Evolutionary conservation across 148 eudicot genomes (phyloP).

Genomic region (Rhododendron vialii): DNA sequence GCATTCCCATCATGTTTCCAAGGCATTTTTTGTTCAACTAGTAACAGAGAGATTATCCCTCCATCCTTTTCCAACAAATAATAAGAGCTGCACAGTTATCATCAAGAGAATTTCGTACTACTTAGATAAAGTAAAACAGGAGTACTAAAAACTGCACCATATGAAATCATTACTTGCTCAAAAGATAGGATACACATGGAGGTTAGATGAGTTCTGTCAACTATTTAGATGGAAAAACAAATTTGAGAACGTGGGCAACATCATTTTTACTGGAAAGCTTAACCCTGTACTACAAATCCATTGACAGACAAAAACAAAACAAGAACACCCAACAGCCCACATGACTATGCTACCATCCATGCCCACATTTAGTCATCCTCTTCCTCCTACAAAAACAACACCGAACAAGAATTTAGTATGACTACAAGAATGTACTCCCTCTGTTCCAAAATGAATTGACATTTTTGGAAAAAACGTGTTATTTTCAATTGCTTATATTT

Average conservation of each 20-base stretch:
- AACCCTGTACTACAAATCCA: not conserved
- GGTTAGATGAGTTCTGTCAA: conserved; percentile 1
- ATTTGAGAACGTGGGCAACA: not conserved
- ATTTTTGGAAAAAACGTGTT: no score
- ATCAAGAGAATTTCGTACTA: not conserved
- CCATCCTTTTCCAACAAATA: not conserved
- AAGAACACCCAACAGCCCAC: not conserved
- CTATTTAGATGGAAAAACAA: not conserved
- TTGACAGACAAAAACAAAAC: not conserved
- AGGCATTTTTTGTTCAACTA: not conserved
- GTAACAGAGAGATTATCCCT: not conserved
- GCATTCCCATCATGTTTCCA: not conserved
- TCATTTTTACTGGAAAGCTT: not conserved
- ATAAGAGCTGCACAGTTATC: not conserved
- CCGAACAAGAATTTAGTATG: not conserved
- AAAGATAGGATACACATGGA: not conserved
- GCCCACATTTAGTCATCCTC: not conserved
- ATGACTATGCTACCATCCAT: not conserved
- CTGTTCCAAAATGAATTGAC: no score
- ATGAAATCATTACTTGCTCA: not conserved
- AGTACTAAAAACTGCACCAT: not conserved
- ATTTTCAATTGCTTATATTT: no score
- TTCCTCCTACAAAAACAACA: not conserved
- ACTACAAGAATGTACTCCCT: not conserved
- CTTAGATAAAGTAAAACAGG: not conserved